Percentiles rank a stretch among this genome's conserved stretches.
Evolutionary conservation across 805 yeast genomes (phyloP).

Genomic region (Candida vaughaniae): DNA sequence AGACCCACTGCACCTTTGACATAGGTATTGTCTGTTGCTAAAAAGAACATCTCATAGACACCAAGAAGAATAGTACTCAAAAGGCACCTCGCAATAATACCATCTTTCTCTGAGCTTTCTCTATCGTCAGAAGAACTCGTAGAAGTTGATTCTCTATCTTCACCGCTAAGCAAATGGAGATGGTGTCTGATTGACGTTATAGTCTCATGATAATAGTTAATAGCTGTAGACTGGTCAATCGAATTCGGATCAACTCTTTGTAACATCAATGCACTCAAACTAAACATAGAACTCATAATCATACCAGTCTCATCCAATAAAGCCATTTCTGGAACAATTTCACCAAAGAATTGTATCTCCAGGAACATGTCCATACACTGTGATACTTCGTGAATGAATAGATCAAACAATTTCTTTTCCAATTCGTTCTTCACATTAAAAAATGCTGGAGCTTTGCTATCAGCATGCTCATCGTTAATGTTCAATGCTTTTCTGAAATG

Average conservation of each 20-base stretch:
- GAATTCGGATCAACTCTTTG: slow-evolving; percentile 28
- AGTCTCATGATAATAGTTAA: slow-evolving; percentile 36
- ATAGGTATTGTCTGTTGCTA: slow-evolving; percentile 36
- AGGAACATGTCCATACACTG: slow-evolving; percentile 32
- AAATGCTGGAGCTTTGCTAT: slow-evolving; percentile 10
- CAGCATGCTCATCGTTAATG: not conserved
- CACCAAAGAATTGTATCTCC: slow-evolving; percentile 26
- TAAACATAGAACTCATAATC: slow-evolving; percentile 36
- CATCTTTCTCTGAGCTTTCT: slow-evolving; percentile 15
- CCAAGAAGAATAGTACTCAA: slow-evolving; percentile 37
- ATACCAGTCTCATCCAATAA: slow-evolving; percentile 38
- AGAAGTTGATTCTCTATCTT: slow-evolving; percentile 17
- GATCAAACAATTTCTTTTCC: slow-evolving; percentile 32
- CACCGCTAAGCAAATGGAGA: slow-evolving; percentile 20
- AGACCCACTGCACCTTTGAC: slow-evolving; percentile 38
- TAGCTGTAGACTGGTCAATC: slow-evolving; percentile 30
- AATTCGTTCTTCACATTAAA: slow-evolving; percentile 19
- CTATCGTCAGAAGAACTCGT: slow-evolving; percentile 3
- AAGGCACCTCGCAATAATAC: slow-evolving; percentile 34
- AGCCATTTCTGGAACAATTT: slow-evolving; percentile 35
- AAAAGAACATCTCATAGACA: slow-evolving; percentile 38
- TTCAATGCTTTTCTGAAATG: slow-evolving; percentile 7
- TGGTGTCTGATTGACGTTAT: slow-evolving; percentile 32
- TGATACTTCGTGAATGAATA: slow-evolving; percentile 30
- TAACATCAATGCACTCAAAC: slow-evolving; percentile 35